Evolutionary conservation across 257 asterid genomes (phyloP).

Genomic region (Petunia secreta): DNA sequence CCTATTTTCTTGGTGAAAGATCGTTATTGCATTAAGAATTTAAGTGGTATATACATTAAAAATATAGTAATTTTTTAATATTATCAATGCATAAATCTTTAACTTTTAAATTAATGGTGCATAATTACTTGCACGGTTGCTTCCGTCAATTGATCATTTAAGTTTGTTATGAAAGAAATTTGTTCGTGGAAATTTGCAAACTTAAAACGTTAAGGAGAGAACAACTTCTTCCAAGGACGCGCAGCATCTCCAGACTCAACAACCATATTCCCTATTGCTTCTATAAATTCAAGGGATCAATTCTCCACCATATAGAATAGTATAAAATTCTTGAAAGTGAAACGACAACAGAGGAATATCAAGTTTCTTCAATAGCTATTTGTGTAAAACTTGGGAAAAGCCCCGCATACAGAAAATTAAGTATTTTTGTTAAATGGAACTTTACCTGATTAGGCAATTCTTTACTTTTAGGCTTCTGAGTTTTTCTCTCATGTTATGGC

Average conservation of each 20-base stretch:
- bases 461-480: not conserved
- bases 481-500: not conserved
- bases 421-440: not conserved
- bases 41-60: too few species aligned
- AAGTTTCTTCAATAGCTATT: not conserved
- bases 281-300: not conserved
- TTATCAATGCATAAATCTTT: too few species aligned
- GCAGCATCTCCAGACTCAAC: not conserved
- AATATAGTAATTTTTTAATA: too few species aligned
- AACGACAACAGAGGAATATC: not conserved
- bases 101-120: too few species aligned
- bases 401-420: not conserved
- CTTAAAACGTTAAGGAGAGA: too few species aligned
- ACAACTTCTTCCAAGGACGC: not conserved
- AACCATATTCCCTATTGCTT: not conserved
- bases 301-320: slow-evolving; percentile 14
- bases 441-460: not conserved
- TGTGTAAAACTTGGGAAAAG: not conserved
- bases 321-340: slow-evolving; percentile 20
- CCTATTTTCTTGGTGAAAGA: too few species aligned
- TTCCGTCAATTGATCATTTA: too few species aligned
- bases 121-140: too few species aligned
- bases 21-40: too few species aligned
- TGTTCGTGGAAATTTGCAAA: too few species aligned
- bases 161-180: too few species aligned